These are phyloP conservation scores for Aphanomyces astaci DNA, from an alignment of 352 stramenopile genomes.

Conservation along the genomic window DNA sequence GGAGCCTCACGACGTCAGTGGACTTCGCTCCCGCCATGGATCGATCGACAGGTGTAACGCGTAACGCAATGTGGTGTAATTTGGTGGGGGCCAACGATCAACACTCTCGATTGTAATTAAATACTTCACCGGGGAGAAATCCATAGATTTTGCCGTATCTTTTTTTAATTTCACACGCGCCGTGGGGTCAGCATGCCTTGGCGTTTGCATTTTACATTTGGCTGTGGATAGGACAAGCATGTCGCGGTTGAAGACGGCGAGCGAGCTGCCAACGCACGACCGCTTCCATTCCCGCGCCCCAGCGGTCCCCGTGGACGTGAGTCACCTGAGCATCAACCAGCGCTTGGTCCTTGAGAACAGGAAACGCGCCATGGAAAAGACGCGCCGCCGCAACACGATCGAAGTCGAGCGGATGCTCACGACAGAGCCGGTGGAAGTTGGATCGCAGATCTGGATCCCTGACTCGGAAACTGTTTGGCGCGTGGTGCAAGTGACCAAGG, in stretches of 20 bases:
- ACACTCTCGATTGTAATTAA: neutral
- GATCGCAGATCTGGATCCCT: conserved; percentile 79
- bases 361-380: conserved; percentile 49
- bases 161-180: conserved; percentile 6
- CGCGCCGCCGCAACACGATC: conserved; percentile 54
- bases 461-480: conserved; percentile 77
- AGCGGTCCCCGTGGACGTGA: conserved; percentile 41
- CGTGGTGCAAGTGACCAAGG: conserved; percentile 68
- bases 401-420: conserved; percentile 60
- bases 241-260: conserved; percentile 28
- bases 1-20: neutral
- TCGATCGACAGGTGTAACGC: neutral
- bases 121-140: conserved; percentile 2
- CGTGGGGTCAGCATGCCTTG: neutral
- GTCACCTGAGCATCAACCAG: conserved; percentile 63
- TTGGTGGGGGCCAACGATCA: neutral
- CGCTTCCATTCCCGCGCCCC: conserved; percentile 57
- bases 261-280: conserved; percentile 67
- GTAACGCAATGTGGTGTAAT: neutral
- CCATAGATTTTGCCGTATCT: conserved; percentile 4
- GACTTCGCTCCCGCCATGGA: neutral
- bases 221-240: neutral
- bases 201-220: conserved; percentile 11
- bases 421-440: conserved; percentile 63
- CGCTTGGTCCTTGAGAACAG: conserved; percentile 82